Evolutionary conservation across 139 green algal genomes (phyloP).

Genomic region (Coelastrella sp.): DNA sequence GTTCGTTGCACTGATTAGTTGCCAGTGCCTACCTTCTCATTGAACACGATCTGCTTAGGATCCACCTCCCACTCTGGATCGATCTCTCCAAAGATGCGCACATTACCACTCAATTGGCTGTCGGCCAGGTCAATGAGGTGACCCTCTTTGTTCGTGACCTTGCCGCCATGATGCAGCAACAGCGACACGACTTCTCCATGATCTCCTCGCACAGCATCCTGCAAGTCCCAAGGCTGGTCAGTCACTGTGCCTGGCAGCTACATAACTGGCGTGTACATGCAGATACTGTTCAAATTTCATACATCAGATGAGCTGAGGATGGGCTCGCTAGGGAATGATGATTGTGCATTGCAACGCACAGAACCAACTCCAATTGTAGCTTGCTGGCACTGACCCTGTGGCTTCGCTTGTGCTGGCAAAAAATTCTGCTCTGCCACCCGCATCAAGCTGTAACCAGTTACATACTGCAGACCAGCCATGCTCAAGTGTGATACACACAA

Average conservation of each 20-base stretch:
- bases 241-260: background rate
- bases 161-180: slow-evolving; percentile 78
- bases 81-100: slow-evolving; percentile 67
- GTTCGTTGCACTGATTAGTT: background rate
- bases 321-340: background rate
- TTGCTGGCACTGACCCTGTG: too few species aligned
- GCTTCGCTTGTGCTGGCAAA: too few species aligned
- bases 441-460: too few species aligned
- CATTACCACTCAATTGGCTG: slow-evolving; percentile 61
- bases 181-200: slow-evolving; percentile 83
- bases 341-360: background rate
- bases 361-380: too few species aligned
- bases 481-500: background rate
- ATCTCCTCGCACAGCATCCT: slow-evolving; percentile 89
- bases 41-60: slow-evolving; percentile 68
- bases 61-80: slow-evolving; percentile 92
- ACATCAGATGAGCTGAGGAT: too few species aligned
- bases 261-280: background rate
- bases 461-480: too few species aligned
- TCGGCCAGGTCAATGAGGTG: slow-evolving; percentile 44
- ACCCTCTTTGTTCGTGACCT: slow-evolving; percentile 69
- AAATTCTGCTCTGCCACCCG: too few species aligned
- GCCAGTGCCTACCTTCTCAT: slow-evolving; percentile 89
- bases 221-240: background rate
- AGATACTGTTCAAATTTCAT: background rate